Percentiles rank a stretch among this genome's conserved stretches.
These are phyloP conservation scores for Colletotrichum godetiae DNA, from an alignment of 2,329 filamentous ascomycete genomes.

Conservation along the genomic window DNA sequence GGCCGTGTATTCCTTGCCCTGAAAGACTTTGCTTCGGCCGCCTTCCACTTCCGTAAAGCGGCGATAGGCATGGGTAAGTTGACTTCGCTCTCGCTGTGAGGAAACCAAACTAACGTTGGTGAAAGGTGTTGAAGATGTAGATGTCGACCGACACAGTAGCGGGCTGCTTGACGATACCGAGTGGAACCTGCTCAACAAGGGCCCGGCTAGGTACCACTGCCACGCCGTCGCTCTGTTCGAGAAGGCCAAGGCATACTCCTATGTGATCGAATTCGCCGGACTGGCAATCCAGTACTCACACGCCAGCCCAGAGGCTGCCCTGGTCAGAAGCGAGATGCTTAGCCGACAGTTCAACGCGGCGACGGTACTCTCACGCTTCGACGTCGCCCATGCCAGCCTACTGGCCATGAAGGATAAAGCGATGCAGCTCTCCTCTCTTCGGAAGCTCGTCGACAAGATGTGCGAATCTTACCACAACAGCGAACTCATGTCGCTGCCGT, in stretches of 20 bases:
- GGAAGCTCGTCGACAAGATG: conserved; percentile 76
- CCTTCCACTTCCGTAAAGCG: conserved; percentile 82
- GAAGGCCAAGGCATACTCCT: conserved; percentile 78
- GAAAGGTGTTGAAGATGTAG: conserved; percentile 58
- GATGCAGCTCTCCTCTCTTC: conserved; percentile 78
- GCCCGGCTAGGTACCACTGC: conserved; percentile 85
- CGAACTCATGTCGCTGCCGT: conserved; percentile 80
- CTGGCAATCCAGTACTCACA: conserved; percentile 75
- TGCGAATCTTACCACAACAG: conserved; percentile 73
- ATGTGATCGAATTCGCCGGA: conserved; percentile 85
- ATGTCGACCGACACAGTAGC: conserved; percentile 65
- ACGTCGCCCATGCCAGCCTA: conserved; percentile 84
- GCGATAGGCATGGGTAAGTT: conserved; percentile 83
- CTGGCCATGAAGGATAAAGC: conserved; percentile 77
- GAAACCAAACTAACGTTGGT: conserved; percentile 41
- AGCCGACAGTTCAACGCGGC: conserved; percentile 87
- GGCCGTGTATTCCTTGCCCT: conserved; percentile 81
- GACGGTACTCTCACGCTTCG: conserved; percentile 81
- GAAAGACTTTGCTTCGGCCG: conserved; percentile 79
- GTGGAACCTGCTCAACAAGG: conserved; percentile 75
- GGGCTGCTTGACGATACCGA: conserved; percentile 82
- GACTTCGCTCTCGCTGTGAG: background rate
- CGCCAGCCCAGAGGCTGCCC: conserved; percentile 45
- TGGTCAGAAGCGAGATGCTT: conserved; percentile 77
- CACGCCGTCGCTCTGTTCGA: conserved; percentile 89